Base-by-base conservation (phyloP, 139 green algal species). In the Limnomonas spitsbergensis region DNA sequence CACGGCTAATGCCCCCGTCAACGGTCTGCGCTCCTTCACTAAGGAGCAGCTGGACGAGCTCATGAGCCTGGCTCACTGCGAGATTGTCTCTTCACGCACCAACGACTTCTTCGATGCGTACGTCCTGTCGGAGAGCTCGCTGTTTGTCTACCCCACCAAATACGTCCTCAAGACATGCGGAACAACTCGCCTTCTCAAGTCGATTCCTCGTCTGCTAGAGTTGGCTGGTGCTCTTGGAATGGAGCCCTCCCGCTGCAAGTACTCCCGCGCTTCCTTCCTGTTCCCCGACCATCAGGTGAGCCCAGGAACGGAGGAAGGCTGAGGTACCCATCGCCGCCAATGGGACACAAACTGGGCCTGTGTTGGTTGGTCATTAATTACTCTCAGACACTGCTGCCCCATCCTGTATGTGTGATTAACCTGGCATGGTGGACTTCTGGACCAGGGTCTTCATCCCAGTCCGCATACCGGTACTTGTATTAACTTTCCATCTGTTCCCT, bases 161-260 rank as follows among this genome's bases (percentile, higher is more conserved):
- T 89, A 95, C 66, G 90, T 99, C 2, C 88, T 99, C 32, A 99
- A 99, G 90, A 99, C 96, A 0, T 99, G 96, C 85, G 96, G 96
- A 73, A 99, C 93, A 75, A 99, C 96, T 29, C 84, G 85, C 69
- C 91, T 99, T 42, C 90, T 99, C 40, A 80, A 87, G 74, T 89
- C 88, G 2, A 88, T 98, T 56, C 90, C 91, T 0, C 69, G 81
- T 24, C 83, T 99, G 75, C 79, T 98, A 53, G 83, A 95, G 73
- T 76, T 91, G 24, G 93, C 95, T 2, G 80, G 42, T 0, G 73
- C 71, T 29, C 38, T 95, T 20, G 88, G 82, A 74, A 78, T 97
- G 87, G 32, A 70, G 38, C 82, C 88, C 6, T 31, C 34, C 20
- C 83, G 91, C 38, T 89, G 87, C 83, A 96, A 95, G 80, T 99